These are phyloP conservation scores for Paecilomyces fulvus DNA, from an alignment of 2,329 filamentous ascomycete species.

Conservation along the genomic window DNA sequence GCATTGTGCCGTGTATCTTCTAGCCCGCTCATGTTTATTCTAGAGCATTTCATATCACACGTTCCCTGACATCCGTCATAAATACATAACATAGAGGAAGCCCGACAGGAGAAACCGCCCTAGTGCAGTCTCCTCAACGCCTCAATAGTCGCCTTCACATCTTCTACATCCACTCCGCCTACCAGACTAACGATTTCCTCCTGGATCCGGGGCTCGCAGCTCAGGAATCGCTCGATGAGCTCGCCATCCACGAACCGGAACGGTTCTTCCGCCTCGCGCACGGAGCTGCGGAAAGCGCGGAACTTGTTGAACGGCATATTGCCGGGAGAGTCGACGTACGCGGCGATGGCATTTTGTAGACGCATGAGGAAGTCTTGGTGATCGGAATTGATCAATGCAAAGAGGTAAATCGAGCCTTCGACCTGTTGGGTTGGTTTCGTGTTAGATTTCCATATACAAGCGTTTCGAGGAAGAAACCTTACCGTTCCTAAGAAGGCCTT, in stretches of 20 bases:
- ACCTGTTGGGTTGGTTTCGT: constrained; percentile 47
- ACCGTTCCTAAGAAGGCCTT: constrained; percentile 85
- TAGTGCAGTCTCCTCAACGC: constrained; percentile 45
- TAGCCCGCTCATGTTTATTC: background rate
- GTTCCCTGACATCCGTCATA: background rate
- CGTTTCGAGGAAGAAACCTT: constrained; percentile 15
- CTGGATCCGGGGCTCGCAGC: constrained; percentile 54
- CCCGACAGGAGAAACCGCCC: background rate
- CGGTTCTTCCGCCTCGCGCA: constrained; percentile 64
- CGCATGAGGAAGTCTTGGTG: constrained; percentile 74
- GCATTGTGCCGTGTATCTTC: background rate
- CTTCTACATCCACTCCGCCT: constrained; percentile 47
- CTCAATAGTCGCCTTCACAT: constrained; percentile 54
- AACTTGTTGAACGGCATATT: constrained; percentile 68
- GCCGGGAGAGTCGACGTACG: constrained; percentile 60
- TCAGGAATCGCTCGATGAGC: constrained; percentile 75
- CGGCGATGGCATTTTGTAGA: constrained; percentile 65
- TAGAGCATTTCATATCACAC: background rate
- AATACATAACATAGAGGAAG: background rate
- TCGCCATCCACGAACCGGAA: constrained; percentile 89
- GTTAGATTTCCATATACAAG: background rate
- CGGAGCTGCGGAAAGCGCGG: constrained; percentile 70
- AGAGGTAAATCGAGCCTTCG: constrained; percentile 86
- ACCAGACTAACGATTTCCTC: constrained; percentile 44
- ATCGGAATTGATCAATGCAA: constrained; percentile 64